Evolutionary conservation across 2,329 filamentous ascomycete species (phyloP), one percentile per base, ranked within the genome.

Genomic region (Cordyceps cicadae): DNA sequence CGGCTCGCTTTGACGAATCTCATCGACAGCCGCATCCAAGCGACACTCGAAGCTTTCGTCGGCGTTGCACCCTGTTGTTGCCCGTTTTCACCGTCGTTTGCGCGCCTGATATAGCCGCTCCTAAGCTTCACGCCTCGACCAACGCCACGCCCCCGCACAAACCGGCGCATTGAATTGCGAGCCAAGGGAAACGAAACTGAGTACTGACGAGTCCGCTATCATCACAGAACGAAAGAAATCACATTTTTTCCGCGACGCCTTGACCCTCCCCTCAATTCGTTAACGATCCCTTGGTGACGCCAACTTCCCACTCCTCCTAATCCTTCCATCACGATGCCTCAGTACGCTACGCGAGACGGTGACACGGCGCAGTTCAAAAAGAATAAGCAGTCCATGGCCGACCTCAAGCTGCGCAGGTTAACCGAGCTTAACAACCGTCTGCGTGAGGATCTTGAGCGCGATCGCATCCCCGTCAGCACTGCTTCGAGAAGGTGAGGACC

Each of bases 361-460:
- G 85, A 87, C 72, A 83, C 84, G 73, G 83, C 82, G 70, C 84
- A 87, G 74, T 84, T 86, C 69, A 86, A 84, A 83, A 96, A 92
- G 81, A 97, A 95, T 81, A 97, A 97, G 82, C 94, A 97, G 80
- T 96, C 91, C 74, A 97, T 99, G 90, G 93, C 93, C 68, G 94
- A 99, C 75, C 85, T 99, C 66, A 99, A 99, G 83, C 86, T 97
- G 70, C 88, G 94, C 71, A 89, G 94, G 66, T 82, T 99, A 76
- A 97, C 92, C 64, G 94, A 99, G 80, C 85, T 99, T 70, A 99
- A 97, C 82, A 91, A 91, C 76, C 88, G 94, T 69, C 80, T 99
- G 75, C 90, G 92, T 70, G 94, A 99, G 77, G 94, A 99, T 75
- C 82, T 99, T 66, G 94, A 97, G 70, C 86, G 94, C 74, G 92